Evolutionary conservation across 257 asterid species (phyloP).

Genomic region (Przewalskia tangutica): DNA sequence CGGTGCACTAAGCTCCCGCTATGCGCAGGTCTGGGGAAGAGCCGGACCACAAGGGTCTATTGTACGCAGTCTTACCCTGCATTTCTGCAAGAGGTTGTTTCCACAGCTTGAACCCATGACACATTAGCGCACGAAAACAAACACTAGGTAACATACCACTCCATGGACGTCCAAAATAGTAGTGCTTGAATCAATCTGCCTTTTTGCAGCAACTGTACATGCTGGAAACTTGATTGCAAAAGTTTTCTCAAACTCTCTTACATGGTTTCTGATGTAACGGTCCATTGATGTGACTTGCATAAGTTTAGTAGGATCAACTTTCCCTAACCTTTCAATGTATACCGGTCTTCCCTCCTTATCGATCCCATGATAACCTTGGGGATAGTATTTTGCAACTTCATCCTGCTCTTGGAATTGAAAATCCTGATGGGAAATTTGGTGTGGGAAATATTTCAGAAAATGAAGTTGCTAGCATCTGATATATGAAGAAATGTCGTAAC

Average conservation of each 20-base stretch:
- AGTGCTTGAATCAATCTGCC: slow-evolving; percentile 82
- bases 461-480: neutral
- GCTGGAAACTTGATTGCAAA: slow-evolving; percentile 77
- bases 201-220: slow-evolving; percentile 73
- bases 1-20: too few species aligned
- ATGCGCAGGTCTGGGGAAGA: too few species aligned
- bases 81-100: too few species aligned
- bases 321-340: slow-evolving; percentile 78
- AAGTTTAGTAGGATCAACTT: slow-evolving; percentile 68
- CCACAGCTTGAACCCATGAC: neutral
- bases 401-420: slow-evolving; percentile 62
- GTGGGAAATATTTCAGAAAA: neutral
- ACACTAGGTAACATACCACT: slow-evolving; percentile 46
- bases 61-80: too few species aligned
- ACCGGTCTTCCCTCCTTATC: slow-evolving; percentile 85
- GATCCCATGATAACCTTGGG: slow-evolving; percentile 81
- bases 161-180: slow-evolving; percentile 83
- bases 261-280: slow-evolving; percentile 68
- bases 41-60: too few species aligned
- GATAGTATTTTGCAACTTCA: slow-evolving; percentile 66
- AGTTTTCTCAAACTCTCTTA: slow-evolving; percentile 63
- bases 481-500: neutral
- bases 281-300: slow-evolving; percentile 80
- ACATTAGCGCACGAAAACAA: neutral
- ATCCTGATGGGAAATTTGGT: slow-evolving; percentile 34